Base-by-base conservation (phyloP, 805 yeast species). In the Lipomyces kockii region DNA sequence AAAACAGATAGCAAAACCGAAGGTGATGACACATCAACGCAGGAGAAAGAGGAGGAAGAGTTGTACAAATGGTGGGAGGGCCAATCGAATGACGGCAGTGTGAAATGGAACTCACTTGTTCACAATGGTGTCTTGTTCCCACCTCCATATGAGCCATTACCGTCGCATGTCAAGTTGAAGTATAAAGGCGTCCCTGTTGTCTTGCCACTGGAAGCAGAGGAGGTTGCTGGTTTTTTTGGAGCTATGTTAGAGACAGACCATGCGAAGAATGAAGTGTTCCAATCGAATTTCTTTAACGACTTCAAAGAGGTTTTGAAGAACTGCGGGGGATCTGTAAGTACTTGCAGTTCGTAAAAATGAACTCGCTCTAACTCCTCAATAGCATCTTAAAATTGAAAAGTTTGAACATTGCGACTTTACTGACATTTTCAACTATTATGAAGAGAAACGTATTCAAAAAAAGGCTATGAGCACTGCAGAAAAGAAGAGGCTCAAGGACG, bases 81-180 rank as follows among this genome's bases (percentile, higher is more conserved):
- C 55, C 86, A 85, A 57, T 77, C 80, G 46, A 71, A 69, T 32
- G 89, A 89, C 71, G 94, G 89, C 39, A 85, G 88, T 54, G 83
- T 88, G 63, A 91, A 92, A 76, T 94, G 99, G 99, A 88, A 86
- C 29, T 85, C 92, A 0, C 80, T 94, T 62, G 91, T 86, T 70
- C 99, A 94, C 77, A 87, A 85, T 71, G 99, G 99, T 74, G 97
- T 94, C 12, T 80, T 93, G 39, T 94, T 94, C 74, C 98, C 99
- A 1, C 98, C 98, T 0, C 89, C 86, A 2, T 94, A 94, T 77
- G 93, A 89, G 75, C 92, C 95, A 2, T 80, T 94, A 56, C 98
- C 98, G 0, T 80, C 85, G 4, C 84, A 86, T 74, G 90, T 93
- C 52, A 91, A 89, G 75, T 73, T 94, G 62, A 83, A 85, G 66